phyloP scores from a whole-genome alignment of 768 basidiomycete genomes.

The Fistulinella prunicolor region DNA sequence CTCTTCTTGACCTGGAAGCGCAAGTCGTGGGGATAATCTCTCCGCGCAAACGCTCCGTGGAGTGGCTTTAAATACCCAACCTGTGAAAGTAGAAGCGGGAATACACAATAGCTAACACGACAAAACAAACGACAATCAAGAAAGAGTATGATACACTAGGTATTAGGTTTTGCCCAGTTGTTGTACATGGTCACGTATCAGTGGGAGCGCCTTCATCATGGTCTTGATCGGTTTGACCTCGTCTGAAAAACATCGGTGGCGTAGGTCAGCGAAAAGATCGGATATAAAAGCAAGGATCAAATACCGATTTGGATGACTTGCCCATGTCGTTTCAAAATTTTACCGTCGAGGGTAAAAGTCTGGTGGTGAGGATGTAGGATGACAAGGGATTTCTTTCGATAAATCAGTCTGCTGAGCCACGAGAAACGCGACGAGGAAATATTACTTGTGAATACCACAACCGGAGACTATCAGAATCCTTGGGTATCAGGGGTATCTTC shows the following conservation, averaged over 20 bases:
- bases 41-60: constrained; percentile 44
- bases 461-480: constrained; percentile 52
- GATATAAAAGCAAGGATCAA: constrained; percentile 10
- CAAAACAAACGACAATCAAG: background rate
- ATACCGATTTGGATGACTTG: constrained; percentile 60
- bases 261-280: background rate
- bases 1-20: constrained; percentile 44
- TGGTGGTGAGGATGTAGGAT: constrained; percentile 65
- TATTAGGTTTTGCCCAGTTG: constrained; percentile 17
- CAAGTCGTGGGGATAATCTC: constrained; percentile 57
- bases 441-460: constrained; percentile 72
- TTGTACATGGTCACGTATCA: constrained; percentile 57
- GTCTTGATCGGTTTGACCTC: constrained; percentile 74
- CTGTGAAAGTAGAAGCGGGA: constrained; percentile 1
- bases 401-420: constrained; percentile 6
- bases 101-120: constrained; percentile 9
- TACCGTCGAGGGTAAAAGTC: constrained; percentile 38
- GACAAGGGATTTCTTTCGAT: constrained; percentile 66
- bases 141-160: constrained; percentile 7
- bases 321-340: constrained; percentile 59
- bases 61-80: constrained; percentile 39
- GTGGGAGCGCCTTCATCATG: constrained; percentile 63
- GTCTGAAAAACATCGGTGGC: constrained; percentile 37
- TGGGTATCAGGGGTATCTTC: constrained; percentile 51
- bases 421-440: constrained; percentile 8